phyloP scores from a whole-genome alignment of 1,284 basidiomycete species.

The Pseudozyma flocculosa region DNA sequence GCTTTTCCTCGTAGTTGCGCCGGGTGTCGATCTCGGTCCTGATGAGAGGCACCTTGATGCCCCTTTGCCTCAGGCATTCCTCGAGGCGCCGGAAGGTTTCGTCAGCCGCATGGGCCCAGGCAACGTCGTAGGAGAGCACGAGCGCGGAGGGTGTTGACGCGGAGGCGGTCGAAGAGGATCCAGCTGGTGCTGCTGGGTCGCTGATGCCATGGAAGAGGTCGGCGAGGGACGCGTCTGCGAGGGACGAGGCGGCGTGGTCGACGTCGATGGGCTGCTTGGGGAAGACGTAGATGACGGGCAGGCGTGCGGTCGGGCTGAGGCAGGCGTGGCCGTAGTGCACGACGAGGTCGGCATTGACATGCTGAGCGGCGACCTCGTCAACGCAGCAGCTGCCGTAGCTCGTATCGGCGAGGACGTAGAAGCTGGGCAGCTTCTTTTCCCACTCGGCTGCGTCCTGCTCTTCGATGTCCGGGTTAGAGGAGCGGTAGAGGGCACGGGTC shows the following conservation, averaged over 20 bases:
- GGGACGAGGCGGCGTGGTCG: constrained; percentile 37
- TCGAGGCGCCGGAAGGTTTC: constrained; percentile 19
- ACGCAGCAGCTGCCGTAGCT: constrained; percentile 98
- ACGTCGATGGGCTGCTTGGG: constrained; percentile 67
- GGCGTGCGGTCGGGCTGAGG: constrained; percentile 72
- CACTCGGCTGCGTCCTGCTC: background rate
- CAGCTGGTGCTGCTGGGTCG: too few species aligned
- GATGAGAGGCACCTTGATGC: constrained; percentile 23
- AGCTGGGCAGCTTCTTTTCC: constrained; percentile 42
- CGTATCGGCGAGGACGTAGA: constrained; percentile 92
- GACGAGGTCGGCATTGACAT: constrained; percentile 85
- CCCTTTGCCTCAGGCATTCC: constrained; percentile 59
- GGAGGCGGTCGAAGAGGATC: too few species aligned
- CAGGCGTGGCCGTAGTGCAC: constrained; percentile 98
- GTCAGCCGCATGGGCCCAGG: constrained; percentile 64
- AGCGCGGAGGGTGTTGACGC: constrained; percentile 57
- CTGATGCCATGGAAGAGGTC: background rate
- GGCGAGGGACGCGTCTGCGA: constrained; percentile 14
- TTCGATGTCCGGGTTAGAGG: background rate
- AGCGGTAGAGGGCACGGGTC: constrained; percentile 57
- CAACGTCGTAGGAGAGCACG: constrained; percentile 76
- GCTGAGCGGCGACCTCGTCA: constrained; percentile 91
- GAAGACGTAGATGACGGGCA: constrained; percentile 83
- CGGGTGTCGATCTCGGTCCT: constrained; percentile 41
- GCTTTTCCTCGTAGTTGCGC: constrained; percentile 35